These are phyloP conservation scores for Effrenium voratum DNA, from an alignment of 73 alveolate species.

Conservation along the genomic window DNA sequence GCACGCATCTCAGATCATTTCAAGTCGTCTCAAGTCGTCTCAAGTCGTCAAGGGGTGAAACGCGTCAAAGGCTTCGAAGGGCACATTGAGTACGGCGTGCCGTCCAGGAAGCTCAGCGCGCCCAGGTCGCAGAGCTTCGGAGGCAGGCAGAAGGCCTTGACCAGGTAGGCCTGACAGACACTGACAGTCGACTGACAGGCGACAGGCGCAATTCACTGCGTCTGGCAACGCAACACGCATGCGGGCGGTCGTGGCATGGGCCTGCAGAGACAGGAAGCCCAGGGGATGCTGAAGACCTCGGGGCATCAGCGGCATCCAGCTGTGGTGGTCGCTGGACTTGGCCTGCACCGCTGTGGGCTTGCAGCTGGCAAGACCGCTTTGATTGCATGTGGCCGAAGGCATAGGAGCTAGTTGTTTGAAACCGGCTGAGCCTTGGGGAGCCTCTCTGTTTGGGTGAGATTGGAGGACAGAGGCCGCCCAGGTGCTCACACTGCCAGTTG, in stretches of 20 bases:
- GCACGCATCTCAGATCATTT: too few relatives aligned
- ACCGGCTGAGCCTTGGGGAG: too few relatives aligned
- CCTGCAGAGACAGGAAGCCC: slow-evolving; percentile 47
- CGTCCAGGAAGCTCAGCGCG: slow-evolving; percentile 8
- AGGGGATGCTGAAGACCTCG: slow-evolving; percentile 48
- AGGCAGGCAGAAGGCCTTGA: slow-evolving; percentile 76
- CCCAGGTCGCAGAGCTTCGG: slow-evolving; percentile 26
- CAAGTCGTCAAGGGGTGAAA: too few relatives aligned
- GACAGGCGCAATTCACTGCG: not conserved
- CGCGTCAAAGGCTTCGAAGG: too few relatives aligned
- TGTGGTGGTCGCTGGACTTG: not conserved
- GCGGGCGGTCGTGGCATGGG: not conserved
- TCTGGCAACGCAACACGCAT: not conserved
- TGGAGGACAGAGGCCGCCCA: too few relatives aligned
- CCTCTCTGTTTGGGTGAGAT: too few relatives aligned
- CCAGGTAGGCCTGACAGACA: slow-evolving; percentile 39
- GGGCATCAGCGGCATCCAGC: slow-evolving; percentile 64
- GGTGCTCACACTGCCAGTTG: too few relatives aligned
- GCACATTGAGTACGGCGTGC: slow-evolving; percentile 26
- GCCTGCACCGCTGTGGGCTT: too few relatives aligned
- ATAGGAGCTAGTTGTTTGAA: too few relatives aligned
- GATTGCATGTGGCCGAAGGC: too few relatives aligned
- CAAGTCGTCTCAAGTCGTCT: too few relatives aligned
- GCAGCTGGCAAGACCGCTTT: too few relatives aligned
- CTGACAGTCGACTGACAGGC: not conserved